phyloP scores from a whole-genome alignment of 495 filamentous ascomycete species.

The Talaromyces wortmannii region DNA sequence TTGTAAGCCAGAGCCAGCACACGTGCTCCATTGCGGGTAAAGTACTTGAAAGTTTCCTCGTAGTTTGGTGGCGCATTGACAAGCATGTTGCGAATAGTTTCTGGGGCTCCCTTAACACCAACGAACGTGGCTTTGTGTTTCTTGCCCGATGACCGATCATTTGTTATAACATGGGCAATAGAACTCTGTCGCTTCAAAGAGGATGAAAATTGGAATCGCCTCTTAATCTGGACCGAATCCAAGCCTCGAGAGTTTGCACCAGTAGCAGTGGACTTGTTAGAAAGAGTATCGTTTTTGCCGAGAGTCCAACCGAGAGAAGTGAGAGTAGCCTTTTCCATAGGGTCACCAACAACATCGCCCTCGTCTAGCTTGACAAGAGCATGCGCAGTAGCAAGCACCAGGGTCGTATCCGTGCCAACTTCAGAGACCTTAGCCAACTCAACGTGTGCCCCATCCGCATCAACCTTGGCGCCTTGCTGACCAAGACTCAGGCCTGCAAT shows the following conservation, averaged over 20 bases:
- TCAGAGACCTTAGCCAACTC: slow-evolving; percentile 59
- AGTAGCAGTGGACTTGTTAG: slow-evolving; percentile 34
- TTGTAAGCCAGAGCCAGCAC: slow-evolving; percentile 93
- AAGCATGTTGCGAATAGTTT: slow-evolving; percentile 92
- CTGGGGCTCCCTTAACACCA: slow-evolving; percentile 92
- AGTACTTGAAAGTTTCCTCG: slow-evolving; percentile 97
- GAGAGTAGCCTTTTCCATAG: slow-evolving; percentile 97
- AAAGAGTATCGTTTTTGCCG: slow-evolving; percentile 77
- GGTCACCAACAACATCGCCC: slow-evolving; percentile 94
- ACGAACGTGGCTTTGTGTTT: slow-evolving; percentile 79
- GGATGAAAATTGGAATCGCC: slow-evolving; percentile 97
- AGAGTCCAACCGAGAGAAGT: slow-evolving; percentile 84
- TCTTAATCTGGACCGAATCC: slow-evolving; percentile 81
- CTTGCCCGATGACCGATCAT: slow-evolving; percentile 61
- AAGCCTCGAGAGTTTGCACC: slow-evolving; percentile 37
- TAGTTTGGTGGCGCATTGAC: slow-evolving; percentile 77
- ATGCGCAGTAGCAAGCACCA: slow-evolving; percentile 92
- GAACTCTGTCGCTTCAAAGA: slow-evolving; percentile 93
- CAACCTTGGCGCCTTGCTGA: slow-evolving; percentile 56
- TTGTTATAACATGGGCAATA: slow-evolving; percentile 69
- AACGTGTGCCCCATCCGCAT: slow-evolving; percentile 72
- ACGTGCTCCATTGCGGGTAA: slow-evolving; percentile 88
- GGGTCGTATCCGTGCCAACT: slow-evolving; percentile 71
- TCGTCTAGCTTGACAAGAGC: slow-evolving; percentile 94
- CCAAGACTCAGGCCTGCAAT: slow-evolving; percentile 82